phyloP scores from a whole-genome alignment of 129 eudicot species.

The Cynara cardunculus region DNA sequence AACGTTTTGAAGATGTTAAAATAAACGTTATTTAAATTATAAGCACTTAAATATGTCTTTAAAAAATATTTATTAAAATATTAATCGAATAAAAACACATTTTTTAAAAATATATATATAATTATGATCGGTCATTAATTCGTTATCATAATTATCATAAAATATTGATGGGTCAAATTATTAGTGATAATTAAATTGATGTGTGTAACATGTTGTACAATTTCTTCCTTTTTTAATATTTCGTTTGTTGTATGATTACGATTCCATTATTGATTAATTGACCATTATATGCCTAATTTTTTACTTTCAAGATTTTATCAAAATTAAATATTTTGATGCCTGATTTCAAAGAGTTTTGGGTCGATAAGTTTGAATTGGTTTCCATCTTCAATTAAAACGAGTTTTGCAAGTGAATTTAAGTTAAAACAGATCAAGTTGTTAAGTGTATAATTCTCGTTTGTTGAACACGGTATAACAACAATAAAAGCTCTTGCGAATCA shows the following conservation, averaged over 20 bases:
- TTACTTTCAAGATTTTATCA: conserved; percentile 14
- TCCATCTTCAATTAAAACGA: conserved; percentile 1
- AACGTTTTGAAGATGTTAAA: no score
- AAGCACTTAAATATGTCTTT: no score
- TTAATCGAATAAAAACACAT: no score
- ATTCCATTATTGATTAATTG: conserved; percentile 20
- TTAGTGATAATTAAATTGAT: conserved; percentile 2
- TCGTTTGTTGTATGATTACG: neutral
- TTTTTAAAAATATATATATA: neutral
- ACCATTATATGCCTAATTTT: conserved; percentile 1
- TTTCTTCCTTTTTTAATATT: neutral
- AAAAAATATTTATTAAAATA: no score
- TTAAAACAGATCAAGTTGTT: no score
- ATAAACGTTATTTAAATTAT: no score
- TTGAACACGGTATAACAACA: no score
- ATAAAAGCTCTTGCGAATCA: no score
- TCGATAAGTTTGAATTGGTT: conserved; percentile 18
- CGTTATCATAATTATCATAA: neutral
- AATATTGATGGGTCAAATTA: neutral
- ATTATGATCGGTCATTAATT: neutral
- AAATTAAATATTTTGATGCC: conserved; percentile 11
- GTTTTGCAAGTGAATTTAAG: conserved; percentile 26
- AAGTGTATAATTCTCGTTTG: no score
- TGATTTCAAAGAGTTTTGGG: conserved; percentile 5
- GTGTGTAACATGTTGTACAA: conserved; percentile 12